Conservation (phyloP, 495 filamentous ascomycete species). For the Talaromyces wortmannii region DNA sequence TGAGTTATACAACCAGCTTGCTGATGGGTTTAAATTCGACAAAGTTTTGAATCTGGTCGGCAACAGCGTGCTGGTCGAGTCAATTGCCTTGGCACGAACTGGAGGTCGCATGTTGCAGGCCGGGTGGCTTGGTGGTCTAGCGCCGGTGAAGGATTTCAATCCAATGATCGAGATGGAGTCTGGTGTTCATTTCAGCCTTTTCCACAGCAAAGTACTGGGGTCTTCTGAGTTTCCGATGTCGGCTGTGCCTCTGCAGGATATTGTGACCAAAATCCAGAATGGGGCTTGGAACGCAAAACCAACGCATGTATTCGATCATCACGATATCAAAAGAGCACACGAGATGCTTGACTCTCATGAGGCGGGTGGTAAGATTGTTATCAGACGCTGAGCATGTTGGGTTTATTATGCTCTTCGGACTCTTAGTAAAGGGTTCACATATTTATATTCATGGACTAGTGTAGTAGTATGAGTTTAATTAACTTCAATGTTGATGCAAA, state of each 20-base stretch:
- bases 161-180: conserved; percentile 38
- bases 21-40: conserved; percentile 22
- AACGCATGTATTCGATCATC: conserved; percentile 19
- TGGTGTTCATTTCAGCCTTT: conserved; percentile 45
- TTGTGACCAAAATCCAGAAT: conserved; percentile 25
- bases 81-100: conserved; percentile 20
- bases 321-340: conserved; percentile 30
- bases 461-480: too few relatives aligned
- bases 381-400: conserved; percentile 1
- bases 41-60: conserved; percentile 35
- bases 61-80: conserved; percentile 35
- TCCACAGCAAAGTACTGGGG: conserved; percentile 34
- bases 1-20: conserved; percentile 7
- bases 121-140: conserved; percentile 39
- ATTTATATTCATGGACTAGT: too few relatives aligned
- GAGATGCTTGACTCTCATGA: conserved; percentile 20
- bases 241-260: conserved; percentile 32
- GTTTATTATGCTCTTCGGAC: too few relatives aligned
- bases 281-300: conserved; percentile 20
- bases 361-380: conserved; percentile 30
- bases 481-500: too few relatives aligned
- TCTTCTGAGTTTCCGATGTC: conserved; percentile 32
- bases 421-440: too few relatives aligned
- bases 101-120: conserved; percentile 34
- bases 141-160: conserved; percentile 38